phyloP scores from a whole-genome alignment of 2,329 filamentous ascomycete species.

The Tolypocladium ovalisporum region DNA sequence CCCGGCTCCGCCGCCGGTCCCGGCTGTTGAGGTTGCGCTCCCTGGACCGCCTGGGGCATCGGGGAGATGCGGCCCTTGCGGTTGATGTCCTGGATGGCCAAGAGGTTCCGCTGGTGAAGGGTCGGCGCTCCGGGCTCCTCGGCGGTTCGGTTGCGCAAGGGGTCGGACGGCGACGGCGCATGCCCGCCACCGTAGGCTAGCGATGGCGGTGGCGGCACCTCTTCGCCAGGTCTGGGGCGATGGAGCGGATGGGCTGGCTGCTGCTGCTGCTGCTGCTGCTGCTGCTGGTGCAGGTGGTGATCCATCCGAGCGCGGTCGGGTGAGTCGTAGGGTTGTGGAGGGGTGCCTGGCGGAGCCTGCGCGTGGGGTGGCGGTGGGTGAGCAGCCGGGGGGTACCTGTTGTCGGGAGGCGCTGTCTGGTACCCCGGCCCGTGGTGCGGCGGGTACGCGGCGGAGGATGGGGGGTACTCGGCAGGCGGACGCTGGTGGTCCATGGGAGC shows the following conservation, averaged over 20 bases:
- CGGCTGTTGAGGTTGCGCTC: slow-evolving; percentile 70
- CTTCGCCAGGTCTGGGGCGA: slow-evolving; percentile 32
- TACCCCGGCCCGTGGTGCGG: slow-evolving; percentile 17
- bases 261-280: slow-evolving; percentile 20
- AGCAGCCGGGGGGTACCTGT: slow-evolving; percentile 19
- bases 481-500: slow-evolving; percentile 29
- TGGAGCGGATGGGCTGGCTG: slow-evolving; percentile 24
- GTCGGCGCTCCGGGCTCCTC: slow-evolving; percentile 46
- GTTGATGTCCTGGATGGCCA: slow-evolving; percentile 73
- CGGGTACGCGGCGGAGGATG: slow-evolving; percentile 26
- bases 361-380: slow-evolving; percentile 23
- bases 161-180: slow-evolving; percentile 28
- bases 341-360: slow-evolving; percentile 12
- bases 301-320: slow-evolving; percentile 38
- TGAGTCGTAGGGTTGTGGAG: slow-evolving; percentile 32
- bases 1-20: slow-evolving; percentile 74
- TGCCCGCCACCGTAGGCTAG: slow-evolving; percentile 36
- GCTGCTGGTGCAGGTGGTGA: slow-evolving; percentile 23
- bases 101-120: slow-evolving; percentile 49
- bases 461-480: slow-evolving; percentile 36
- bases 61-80: slow-evolving; percentile 78
- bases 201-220: slow-evolving; percentile 37
- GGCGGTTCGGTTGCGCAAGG: slow-evolving; percentile 22
- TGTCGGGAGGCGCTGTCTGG: slow-evolving; percentile 18
- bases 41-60: slow-evolving; percentile 85